Percentiles rank a stretch among this genome's conserved stretches.
Conservation (phyloP, 495 filamentous ascomycete species). For the Hypoxylon rickii region DNA sequence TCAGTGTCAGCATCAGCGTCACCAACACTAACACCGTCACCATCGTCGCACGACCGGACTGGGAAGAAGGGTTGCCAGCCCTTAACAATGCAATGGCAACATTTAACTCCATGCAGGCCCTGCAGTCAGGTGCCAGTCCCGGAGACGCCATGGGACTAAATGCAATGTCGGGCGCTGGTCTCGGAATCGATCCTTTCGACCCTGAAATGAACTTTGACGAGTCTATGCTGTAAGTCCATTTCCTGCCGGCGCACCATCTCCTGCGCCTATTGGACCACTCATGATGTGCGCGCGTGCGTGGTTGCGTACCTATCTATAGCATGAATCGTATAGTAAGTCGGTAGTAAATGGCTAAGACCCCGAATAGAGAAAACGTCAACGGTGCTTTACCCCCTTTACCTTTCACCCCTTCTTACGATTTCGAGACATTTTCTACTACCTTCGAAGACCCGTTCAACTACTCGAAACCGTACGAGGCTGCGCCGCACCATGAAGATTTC, state of each 20-base stretch:
- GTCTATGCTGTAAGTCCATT: constrained; percentile 49
- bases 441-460: constrained; percentile 74
- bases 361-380: constrained; percentile 48
- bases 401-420: constrained; percentile 60
- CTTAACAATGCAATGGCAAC: constrained; percentile 53
- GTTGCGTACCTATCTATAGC: neutral
- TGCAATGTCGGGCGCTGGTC: constrained; percentile 27
- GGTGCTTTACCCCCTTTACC: constrained; percentile 50
- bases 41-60: neutral
- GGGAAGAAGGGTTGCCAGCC: constrained; percentile 23
- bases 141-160: constrained; percentile 47
- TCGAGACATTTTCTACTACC: constrained; percentile 58
- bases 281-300: constrained; percentile 1
- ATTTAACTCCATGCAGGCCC: constrained; percentile 53
- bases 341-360: constrained; percentile 19
- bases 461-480: constrained; percentile 55
- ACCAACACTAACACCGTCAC: no score
- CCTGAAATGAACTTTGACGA: constrained; percentile 53
- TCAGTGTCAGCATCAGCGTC: no score
- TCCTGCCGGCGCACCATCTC: constrained; percentile 2
- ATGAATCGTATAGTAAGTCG: constrained; percentile 4
- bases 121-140: constrained; percentile 41
- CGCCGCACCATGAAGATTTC: constrained; percentile 34
- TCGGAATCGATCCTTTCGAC: constrained; percentile 48
- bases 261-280: neutral